Percentiles rank a stretch among this genome's conserved stretches.
Evolutionary conservation across 2,329 filamentous ascomycete genomes (phyloP).

Genomic region (Phaeoacremonium minimum): DNA sequence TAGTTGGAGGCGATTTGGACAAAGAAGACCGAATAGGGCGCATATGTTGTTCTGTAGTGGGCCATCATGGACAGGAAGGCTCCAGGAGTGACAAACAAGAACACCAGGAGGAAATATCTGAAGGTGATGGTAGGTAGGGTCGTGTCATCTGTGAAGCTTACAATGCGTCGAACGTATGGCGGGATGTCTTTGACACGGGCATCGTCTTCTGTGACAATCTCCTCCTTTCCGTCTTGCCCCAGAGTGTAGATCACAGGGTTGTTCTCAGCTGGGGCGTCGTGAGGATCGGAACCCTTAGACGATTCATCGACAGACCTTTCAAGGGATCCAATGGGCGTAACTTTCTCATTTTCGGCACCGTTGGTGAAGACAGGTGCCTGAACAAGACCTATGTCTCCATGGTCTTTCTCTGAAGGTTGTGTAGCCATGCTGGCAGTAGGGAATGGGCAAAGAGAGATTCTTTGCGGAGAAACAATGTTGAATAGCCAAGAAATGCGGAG

Average conservation of each 20-base stretch:
- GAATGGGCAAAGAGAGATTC: too few species aligned
- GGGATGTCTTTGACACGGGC: constrained; percentile 49
- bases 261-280: too few species aligned
- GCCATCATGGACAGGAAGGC: constrained; percentile 54
- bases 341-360: too few species aligned
- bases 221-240: background rate
- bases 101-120: constrained; percentile 51
- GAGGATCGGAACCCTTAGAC: too few species aligned
- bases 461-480: too few species aligned
- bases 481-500: too few species aligned
- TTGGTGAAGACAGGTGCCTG: too few species aligned
- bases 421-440: too few species aligned
- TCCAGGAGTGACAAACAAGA: constrained; percentile 52
- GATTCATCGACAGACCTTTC: too few species aligned
- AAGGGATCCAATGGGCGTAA: too few species aligned
- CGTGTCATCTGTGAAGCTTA: constrained; percentile 53
- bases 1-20: constrained; percentile 56
- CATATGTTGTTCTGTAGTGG: constrained; percentile 51
- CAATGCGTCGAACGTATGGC: constrained; percentile 49
- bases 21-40: constrained; percentile 58
- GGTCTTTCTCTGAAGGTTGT: too few species aligned
- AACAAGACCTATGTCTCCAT: too few species aligned
- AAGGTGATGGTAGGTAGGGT: constrained; percentile 53
- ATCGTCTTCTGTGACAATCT: constrained; percentile 34
- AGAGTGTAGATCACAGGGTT: background rate